Evolutionary conservation across 202 grass and related monocot species (phyloP), one percentile per base, ranked within the genome.

Genomic region (Thinopyrum obtusiflorum): DNA sequence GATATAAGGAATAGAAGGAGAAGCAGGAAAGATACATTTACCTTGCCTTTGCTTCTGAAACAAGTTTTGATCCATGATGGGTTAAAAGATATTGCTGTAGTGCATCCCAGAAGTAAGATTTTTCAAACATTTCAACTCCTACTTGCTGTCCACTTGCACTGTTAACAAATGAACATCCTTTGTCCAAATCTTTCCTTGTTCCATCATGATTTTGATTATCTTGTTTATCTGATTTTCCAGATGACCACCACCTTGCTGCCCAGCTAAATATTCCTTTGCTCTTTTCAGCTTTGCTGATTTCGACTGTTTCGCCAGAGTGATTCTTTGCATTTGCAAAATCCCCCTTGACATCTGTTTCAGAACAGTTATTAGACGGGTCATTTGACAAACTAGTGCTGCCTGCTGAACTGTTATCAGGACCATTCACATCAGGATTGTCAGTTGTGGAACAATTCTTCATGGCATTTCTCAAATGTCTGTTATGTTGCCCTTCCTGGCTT

Each of bases 21-120:
- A 49, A 83, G 14, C 33, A 76, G 35, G 36, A 51, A 37, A 55
- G 60, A 57, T 44, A 68, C 31, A 33, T 64, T 89, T 91, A 88
- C 89, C 89, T 85, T 88, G 89, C 72, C 49, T 68, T 88, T 65
- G 85, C 74, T 88, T 85, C 87, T 85, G 73, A 78, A 74, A 91
- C 62, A 47, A 88, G 69, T 2, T 82, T 59, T 60, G 65, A 77
- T 66, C 89, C 89, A 61, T 88, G 68, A 24, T 65, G 69, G 59
- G 89, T 78, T 61, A 65, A 80, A 13, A 91, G 61, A 91, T 88
- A 91, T 82, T 80, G 37, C 46, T 85, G 65, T 66, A 91, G 51
- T 77, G 75, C 65, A 82, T 79, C 85, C 89, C 65, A 88, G 80
- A 91, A 88, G 78, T 74, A 73, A 27, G 57, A 55, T 79, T 91